Percentiles rank a stretch among this genome's conserved stretches.
Evolutionary conservation across 129 eudicot species (phyloP).

Genomic region (Centella asiatica): DNA sequence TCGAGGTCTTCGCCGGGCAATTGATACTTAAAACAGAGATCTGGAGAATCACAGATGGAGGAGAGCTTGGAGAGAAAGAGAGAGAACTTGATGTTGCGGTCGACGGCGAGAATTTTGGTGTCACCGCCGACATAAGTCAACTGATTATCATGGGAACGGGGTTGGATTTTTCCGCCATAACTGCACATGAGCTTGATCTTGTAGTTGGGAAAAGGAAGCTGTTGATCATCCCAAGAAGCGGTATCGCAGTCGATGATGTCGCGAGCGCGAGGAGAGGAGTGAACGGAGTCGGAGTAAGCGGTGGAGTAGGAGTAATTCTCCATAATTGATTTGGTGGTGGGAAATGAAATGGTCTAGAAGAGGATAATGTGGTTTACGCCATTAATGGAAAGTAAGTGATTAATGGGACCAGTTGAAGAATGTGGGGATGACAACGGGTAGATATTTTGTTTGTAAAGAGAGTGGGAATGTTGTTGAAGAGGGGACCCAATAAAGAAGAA

Average conservation of each 20-base stretch:
- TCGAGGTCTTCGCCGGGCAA: slow-evolving; percentile 56
- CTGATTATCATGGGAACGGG: slow-evolving; percentile 48
- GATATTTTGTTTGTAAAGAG: too few relatives aligned
- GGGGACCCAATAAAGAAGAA: too few relatives aligned
- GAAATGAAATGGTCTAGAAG: too few relatives aligned
- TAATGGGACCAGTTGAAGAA: too few relatives aligned
- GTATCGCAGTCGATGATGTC: slow-evolving; percentile 39
- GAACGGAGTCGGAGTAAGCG: slow-evolving; percentile 33
- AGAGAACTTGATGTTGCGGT: slow-evolving; percentile 31
- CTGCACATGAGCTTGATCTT: slow-evolving; percentile 56
- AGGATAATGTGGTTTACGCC: too few relatives aligned
- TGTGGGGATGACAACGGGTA: too few relatives aligned
- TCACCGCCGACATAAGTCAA: slow-evolving; percentile 54
- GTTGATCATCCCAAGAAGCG: slow-evolving; percentile 28
- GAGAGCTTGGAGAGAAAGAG: slow-evolving; percentile 27
- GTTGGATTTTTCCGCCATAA: slow-evolving; percentile 55
- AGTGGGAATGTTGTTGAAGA: too few relatives aligned
- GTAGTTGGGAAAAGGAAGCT: slow-evolving; percentile 23
- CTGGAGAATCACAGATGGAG: slow-evolving; percentile 16
- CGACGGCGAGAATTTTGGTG: slow-evolving; percentile 50
- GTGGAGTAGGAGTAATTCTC: slow-evolving; percentile 28
- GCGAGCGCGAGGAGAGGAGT: slow-evolving; percentile 46
- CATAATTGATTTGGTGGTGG: slow-evolving; percentile 13
- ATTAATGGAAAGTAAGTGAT: too few relatives aligned
- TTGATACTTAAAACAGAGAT: slow-evolving; percentile 37